Percentiles rank a stretch among this genome's conserved stretches.
phyloP scores from a whole-genome alignment of 345 rosid genomes.

The Streptanthus diversifolius region DNA sequence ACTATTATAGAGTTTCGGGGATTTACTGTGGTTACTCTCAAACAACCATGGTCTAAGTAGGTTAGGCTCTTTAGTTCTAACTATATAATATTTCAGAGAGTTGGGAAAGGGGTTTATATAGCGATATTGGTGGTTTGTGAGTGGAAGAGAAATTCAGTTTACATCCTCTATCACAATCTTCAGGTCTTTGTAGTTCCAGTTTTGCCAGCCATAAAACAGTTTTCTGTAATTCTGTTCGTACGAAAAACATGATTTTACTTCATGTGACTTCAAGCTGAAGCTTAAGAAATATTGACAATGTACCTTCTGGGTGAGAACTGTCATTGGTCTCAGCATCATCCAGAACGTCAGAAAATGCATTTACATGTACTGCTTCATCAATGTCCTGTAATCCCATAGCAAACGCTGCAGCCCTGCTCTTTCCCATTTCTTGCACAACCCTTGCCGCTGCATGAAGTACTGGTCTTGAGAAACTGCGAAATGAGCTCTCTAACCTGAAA shows the following conservation, averaged over 20 bases:
- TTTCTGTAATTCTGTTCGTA: background rate
- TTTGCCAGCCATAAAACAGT: background rate
- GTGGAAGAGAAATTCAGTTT: background rate
- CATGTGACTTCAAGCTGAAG: background rate
- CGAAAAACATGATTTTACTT: background rate
- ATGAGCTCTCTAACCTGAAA: slow-evolving; percentile 93
- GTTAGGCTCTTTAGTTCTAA: slow-evolving; percentile 14
- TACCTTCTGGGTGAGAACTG: slow-evolving; percentile 82
- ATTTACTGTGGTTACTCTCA: slow-evolving; percentile 2
- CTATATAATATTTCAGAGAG: background rate
- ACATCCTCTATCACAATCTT: background rate
- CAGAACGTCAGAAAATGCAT: slow-evolving; percentile 49
- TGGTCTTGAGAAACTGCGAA: slow-evolving; percentile 99
- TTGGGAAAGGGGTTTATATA: background rate
- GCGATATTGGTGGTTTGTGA: background rate
- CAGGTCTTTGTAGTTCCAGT: background rate
- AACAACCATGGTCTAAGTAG: background rate
- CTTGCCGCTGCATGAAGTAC: slow-evolving; percentile 99
- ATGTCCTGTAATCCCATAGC: slow-evolving; percentile 87
- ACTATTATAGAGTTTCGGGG: background rate
- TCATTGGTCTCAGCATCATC: slow-evolving; percentile 79
- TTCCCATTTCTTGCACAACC: slow-evolving; percentile 99
- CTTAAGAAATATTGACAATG: slow-evolving; percentile 9
- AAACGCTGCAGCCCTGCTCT: slow-evolving; percentile 95
- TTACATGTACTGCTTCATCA: slow-evolving; percentile 79